Conservation (phyloP, 2,329 filamentous ascomycete genomes). For the Esteya vermicola region DNA sequence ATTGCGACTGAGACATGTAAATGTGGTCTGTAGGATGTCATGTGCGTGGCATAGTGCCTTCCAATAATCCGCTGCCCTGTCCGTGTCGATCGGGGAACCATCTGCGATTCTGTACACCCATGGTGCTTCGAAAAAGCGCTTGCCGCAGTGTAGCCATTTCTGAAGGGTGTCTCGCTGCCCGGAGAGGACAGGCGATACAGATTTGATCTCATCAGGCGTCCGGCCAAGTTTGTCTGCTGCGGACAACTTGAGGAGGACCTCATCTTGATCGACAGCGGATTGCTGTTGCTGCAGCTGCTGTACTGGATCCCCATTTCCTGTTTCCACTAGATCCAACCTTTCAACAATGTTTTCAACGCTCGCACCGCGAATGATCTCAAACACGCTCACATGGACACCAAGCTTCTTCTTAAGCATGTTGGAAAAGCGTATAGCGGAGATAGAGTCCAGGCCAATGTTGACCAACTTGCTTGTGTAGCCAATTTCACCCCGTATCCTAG, state of each 20-base stretch:
- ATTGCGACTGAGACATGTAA: not conserved
- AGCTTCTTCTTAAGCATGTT: constrained; percentile 9
- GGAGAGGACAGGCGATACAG: constrained; percentile 9
- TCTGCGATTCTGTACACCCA: constrained; percentile 13
- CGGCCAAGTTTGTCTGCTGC: not conserved
- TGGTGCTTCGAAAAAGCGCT: constrained; percentile 14
- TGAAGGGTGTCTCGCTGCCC: constrained; percentile 11
- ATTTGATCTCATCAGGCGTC: constrained; percentile 4
- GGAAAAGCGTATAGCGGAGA: constrained; percentile 12
- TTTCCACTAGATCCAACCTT: not conserved
- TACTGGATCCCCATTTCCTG: not conserved
- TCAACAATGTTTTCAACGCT: constrained; percentile 8
- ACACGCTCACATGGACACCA: constrained; percentile 11
- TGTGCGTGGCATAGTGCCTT: not conserved
- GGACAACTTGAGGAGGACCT: too few species aligned
- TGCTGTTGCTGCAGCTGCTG: not conserved
- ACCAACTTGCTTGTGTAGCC: constrained; percentile 10
- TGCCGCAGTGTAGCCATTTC: constrained; percentile 13
- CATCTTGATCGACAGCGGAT: not conserved
- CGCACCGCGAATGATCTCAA: constrained; percentile 11
- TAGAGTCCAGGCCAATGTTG: constrained; percentile 13
- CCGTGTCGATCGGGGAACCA: constrained; percentile 3
- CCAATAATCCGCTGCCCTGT: not conserved
- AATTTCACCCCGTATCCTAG: constrained; percentile 7
- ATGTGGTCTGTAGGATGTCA: not conserved